Evolutionary conservation across 139 green algal genomes (phyloP), one percentile per base, ranked within the genome.

Genomic region (Edaphochlamys debaryana): DNA sequence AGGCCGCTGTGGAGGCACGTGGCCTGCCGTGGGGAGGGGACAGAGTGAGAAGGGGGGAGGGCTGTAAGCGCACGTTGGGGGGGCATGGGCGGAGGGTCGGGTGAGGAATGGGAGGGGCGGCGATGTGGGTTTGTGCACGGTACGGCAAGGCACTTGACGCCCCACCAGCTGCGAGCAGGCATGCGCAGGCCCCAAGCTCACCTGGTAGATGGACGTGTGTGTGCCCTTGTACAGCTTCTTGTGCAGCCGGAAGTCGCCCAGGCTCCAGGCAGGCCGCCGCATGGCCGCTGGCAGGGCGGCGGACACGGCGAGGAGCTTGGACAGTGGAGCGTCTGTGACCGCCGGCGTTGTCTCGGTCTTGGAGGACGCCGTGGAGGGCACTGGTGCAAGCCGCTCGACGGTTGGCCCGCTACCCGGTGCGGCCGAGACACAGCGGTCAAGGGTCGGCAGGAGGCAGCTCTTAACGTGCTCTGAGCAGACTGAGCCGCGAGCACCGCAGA

Each of bases 221-320:
- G n/a, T 25, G 32, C 77, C 48, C 77, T 83, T 83, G 77, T 83
- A 83, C 9, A 83, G 77, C 3, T 64, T 45, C 48, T 48, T 56
- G 42, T 3, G 2, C 2, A 83, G 29, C 0, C 34, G 32, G 63
- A 68, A 83, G 77, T 83, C 77, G 7, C 75, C 77, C 2, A 83
- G 64, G 2, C 11, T 58, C 77, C 77, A 83, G 36, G 19, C 3
- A 0, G 45, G 19, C 22, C 77, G 64, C 48, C 25, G 3, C 77
- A 83, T 83, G 19, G 64, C 45, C 5, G 64, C 34, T 0, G 77
- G 77, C 45, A 83, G 52, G 27, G 34, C 34, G 0, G 77, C 64
- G 32, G 32, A 67, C 25, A 68, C 19, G 0, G 64, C 45, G 0
- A 83, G 48, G 13, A 83, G 22, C 50, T n/a, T n/a, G n/a, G n/a